A percentile compares a stretch with the other conserved stretches of the same genome.
Conservation (phyloP, 768 basidiomycete species). For the Albatrellus ellisii region DNA sequence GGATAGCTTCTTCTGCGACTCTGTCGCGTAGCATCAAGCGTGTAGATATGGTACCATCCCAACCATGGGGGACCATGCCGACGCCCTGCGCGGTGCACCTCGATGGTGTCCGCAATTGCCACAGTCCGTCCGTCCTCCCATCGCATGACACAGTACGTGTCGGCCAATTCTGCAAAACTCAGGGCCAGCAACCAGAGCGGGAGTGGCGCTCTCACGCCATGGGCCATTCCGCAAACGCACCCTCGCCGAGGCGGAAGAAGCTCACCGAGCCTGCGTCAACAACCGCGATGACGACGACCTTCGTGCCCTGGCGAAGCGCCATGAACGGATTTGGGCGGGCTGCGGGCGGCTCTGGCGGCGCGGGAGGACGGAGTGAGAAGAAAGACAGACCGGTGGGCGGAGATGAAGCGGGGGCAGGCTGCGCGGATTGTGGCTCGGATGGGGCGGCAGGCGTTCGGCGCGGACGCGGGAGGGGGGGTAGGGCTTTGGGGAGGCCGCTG, state of each 20-base stretch:
- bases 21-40: too few species aligned
- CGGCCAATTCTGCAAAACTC: too few species aligned
- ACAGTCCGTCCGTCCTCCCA: too few species aligned
- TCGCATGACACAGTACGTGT: too few species aligned
- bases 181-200: neutral
- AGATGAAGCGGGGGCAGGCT: neutral
- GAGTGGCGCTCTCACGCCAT: slow-evolving; percentile 26
- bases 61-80: too few species aligned
- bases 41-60: too few species aligned
- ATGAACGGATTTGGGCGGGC: slow-evolving; percentile 61
- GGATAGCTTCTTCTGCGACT: too few species aligned
- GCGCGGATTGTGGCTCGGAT: neutral
- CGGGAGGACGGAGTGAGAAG: slow-evolving; percentile 11
- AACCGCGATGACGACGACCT: slow-evolving; percentile 71
- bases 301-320: slow-evolving; percentile 72
- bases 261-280: slow-evolving; percentile 82
- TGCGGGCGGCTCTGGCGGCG: slow-evolving; percentile 15
- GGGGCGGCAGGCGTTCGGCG: slow-evolving; percentile 9
- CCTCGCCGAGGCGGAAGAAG: slow-evolving; percentile 81
- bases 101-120: too few species aligned
- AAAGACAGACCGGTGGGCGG: slow-evolving; percentile 1
- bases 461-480: slow-evolving; percentile 46
- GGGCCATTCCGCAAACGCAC: slow-evolving; percentile 76
- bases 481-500: slow-evolving; percentile 44
- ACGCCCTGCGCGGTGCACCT: too few species aligned